phyloP scores from a whole-genome alignment of 768 basidiomycete genomes.

The Podaxis carcinomalis region DNA sequence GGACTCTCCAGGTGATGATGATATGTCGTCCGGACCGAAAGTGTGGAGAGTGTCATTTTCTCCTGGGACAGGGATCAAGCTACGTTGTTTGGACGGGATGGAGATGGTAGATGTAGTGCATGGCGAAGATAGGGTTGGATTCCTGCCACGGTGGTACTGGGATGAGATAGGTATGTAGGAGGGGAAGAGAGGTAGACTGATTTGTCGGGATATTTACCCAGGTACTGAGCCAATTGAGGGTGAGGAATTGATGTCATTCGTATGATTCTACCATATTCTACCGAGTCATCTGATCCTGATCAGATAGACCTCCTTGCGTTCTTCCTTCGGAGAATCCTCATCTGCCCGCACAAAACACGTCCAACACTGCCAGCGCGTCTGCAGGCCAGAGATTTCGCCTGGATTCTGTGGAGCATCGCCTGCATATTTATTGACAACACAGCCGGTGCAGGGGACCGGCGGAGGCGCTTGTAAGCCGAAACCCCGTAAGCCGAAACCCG shows the following conservation, averaged over 20 bases:
- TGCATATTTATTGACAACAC: background rate
- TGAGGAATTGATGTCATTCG: background rate
- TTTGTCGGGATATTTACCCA: background rate
- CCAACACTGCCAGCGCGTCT: background rate
- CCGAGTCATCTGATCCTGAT: conserved; percentile 8
- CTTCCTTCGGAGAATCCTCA: background rate
- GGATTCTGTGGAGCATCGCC: background rate
- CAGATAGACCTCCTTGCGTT: background rate
- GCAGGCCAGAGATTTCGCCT: background rate
- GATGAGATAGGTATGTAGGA: conserved; percentile 24
- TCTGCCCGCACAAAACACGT: background rate
- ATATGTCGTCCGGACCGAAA: conserved; percentile 15
- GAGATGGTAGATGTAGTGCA: conserved; percentile 55
- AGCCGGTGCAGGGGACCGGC: background rate
- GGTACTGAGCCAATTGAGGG: background rate
- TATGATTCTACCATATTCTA: background rate
- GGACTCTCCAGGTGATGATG: conserved; percentile 16
- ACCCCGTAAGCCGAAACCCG: conserved; percentile 41
- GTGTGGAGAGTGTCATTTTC: conserved; percentile 74
- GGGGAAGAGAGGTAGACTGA: conserved; percentile 1
- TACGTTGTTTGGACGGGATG: conserved; percentile 40
- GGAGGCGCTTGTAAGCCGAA: conserved; percentile 32
- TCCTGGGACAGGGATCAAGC: conserved; percentile 54
- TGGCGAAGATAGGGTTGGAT: conserved; percentile 75
- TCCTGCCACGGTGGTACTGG: conserved; percentile 74